Evolutionary conservation across 148 eudicot species (phyloP).

Genomic region (Rhododendron griersonianum): DNA sequence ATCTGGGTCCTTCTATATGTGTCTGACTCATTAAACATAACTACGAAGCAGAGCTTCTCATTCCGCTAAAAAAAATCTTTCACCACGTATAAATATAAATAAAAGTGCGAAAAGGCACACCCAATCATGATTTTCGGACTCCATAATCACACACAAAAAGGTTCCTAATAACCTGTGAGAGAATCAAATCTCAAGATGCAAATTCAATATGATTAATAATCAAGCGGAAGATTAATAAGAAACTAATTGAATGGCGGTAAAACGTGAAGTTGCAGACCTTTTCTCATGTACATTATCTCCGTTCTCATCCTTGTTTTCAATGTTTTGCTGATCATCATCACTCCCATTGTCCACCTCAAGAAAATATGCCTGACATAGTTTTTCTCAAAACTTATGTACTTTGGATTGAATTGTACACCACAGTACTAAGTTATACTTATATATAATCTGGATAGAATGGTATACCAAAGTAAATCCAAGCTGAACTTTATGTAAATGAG

Average conservation of each 20-base stretch:
- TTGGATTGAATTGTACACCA: not conserved
- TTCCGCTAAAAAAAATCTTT: not conserved
- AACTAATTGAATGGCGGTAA: not conserved
- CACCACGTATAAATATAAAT: not conserved
- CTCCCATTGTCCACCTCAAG: slow-evolving; percentile 71
- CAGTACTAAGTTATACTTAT: not conserved
- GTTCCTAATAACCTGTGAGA: not conserved
- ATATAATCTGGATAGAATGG: not conserved
- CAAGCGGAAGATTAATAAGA: not conserved
- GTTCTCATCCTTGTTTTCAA: slow-evolving; percentile 24
- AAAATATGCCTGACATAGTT: slow-evolving; percentile 59
- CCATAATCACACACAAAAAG: not conserved
- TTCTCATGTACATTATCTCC: slow-evolving; percentile 43
- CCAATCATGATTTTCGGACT: not conserved
- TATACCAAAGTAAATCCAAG: not conserved
- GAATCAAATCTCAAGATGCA: not conserved
- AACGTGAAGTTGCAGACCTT: slow-evolving; percentile 32
- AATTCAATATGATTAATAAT: not conserved
- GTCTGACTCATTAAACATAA: not conserved
- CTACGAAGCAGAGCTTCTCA: not conserved
- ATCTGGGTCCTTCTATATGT: not conserved
- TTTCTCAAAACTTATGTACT: not conserved
- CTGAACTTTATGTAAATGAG: not conserved
- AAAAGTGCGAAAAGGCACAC: not conserved
- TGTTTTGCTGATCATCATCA: slow-evolving; percentile 51